Base-by-base conservation (phyloP, 805 yeast genomes). In the Candida sakaeoensis region DNA sequence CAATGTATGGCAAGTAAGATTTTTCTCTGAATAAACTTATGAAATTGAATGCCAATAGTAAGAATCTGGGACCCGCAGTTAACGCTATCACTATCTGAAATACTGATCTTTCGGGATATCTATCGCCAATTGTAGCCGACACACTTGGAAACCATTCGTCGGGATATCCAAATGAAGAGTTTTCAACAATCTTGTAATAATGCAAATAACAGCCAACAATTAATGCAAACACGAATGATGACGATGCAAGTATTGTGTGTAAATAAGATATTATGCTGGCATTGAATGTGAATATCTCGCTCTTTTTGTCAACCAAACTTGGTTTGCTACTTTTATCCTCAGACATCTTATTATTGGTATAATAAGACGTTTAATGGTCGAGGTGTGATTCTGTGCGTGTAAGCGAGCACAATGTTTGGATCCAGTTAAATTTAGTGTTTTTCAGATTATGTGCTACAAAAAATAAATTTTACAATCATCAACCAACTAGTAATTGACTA, bases 71-170 rank as follows among this genome's bases (percentile, higher is more conserved):
- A 27, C 96, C 95, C 1, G 98, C 75, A 1, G 98, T 90, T 33
- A 91, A 61, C 1, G 98, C 99, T 48, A 93, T 93, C 46, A 91
- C 63, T 26, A 91, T 72, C 63, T 93, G 99, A 60, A 91, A 93
- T 14, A 93, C 63, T 1, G 96, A 86, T 49, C 99, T 71, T 63
- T 93, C 99, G 0, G 99, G 99, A 58, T 89, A 93, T 44, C 97
- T 65, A 58, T 93, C 99, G 33, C 99, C 99, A 56, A 93, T 93
- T 1, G 99, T 79, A 1, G 99, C 98, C 26, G 95, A 84, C 2
- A 93, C 99, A 54, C 95, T 83, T 2, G 99, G 99, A 57, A 93
- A 91, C 98, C 99, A 93, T 61, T 93, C 99, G 44, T 90, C 93
- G 2, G 99, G 99, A 57, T 88, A 93, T 1, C 95, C 95, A 56